Conservation (phyloP, 2,329 filamentous ascomycete species). For the Tolypocladium pustulatum region DNA sequence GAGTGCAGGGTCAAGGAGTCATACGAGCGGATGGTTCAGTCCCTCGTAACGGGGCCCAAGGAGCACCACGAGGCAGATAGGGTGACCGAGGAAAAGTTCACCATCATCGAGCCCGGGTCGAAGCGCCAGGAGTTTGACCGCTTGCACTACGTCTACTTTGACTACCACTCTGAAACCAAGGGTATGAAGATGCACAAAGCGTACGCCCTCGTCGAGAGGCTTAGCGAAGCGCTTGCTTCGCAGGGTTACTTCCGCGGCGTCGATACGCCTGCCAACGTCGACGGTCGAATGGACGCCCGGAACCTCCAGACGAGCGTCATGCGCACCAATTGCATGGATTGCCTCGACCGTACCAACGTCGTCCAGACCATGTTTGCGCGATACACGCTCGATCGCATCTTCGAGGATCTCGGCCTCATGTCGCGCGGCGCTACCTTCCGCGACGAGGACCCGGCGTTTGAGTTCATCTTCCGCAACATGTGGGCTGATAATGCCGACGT, state of each 20-base stretch:
- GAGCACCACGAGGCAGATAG: slow-evolving; percentile 57
- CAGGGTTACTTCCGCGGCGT: slow-evolving; percentile 91
- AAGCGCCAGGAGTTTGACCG: slow-evolving; percentile 60
- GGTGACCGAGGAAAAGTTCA: slow-evolving; percentile 69
- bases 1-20: slow-evolving; percentile 84
- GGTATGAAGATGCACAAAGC: slow-evolving; percentile 89
- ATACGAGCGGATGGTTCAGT: slow-evolving; percentile 82
- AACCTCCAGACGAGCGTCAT: slow-evolving; percentile 81
- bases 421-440: slow-evolving; percentile 65
- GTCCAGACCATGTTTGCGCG: slow-evolving; percentile 95
- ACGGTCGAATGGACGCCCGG: slow-evolving; percentile 68
- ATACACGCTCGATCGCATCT: slow-evolving; percentile 78
- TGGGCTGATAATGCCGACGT: slow-evolving; percentile 99
- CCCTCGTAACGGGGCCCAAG: slow-evolving; percentile 57
- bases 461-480: slow-evolving; percentile 87
- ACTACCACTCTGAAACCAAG: slow-evolving; percentile 97
- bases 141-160: slow-evolving; percentile 95
- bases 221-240: slow-evolving; percentile 63
- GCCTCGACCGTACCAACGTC: slow-evolving; percentile 92
- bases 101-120: slow-evolving; percentile 56
- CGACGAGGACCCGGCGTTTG: slow-evolving; percentile 68
- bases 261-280: slow-evolving; percentile 63
- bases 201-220: slow-evolving; percentile 71
- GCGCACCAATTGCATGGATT: slow-evolving; percentile 98
- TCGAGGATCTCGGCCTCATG: slow-evolving; percentile 75